phyloP scores from a whole-genome alignment of 768 basidiomycete genomes.

The Coprinopsis sp. region DNA sequence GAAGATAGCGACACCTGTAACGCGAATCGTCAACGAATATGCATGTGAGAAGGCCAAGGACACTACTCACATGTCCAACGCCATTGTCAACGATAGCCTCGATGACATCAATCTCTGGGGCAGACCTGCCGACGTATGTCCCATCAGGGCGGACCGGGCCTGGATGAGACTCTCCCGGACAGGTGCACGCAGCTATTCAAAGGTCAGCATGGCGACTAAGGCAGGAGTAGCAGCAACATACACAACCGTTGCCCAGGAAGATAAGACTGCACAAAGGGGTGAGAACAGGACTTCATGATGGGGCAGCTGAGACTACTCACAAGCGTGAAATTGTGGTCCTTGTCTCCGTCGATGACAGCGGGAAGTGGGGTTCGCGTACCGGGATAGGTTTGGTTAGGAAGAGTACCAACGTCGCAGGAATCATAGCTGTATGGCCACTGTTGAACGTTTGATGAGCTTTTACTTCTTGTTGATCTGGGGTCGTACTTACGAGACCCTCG shows the following conservation, averaged over 20 bases:
- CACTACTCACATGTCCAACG: slow-evolving; percentile 21
- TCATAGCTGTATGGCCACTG: slow-evolving; percentile 68
- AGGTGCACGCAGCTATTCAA: slow-evolving; percentile 29
- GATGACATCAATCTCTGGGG: slow-evolving; percentile 64
- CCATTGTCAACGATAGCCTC: slow-evolving; percentile 41
- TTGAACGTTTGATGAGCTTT: not conserved
- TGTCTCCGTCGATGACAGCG: slow-evolving; percentile 38
- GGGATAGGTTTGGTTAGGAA: slow-evolving; percentile 69
- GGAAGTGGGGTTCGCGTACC: slow-evolving; percentile 44
- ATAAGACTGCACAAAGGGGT: slow-evolving; percentile 40
- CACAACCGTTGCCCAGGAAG: slow-evolving; percentile 55
- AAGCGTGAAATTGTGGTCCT: slow-evolving; percentile 30
- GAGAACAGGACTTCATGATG: not conserved
- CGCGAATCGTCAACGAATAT: not conserved
- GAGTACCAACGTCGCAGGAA: slow-evolving; percentile 73
- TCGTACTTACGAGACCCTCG: slow-evolving; percentile 50
- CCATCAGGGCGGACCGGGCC: slow-evolving; percentile 40
- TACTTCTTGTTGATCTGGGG: not conserved
- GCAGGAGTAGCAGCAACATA: slow-evolving; percentile 8
- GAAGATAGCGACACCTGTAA: slow-evolving; percentile 46
- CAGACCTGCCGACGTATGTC: slow-evolving; percentile 49
- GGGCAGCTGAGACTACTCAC: slow-evolving; percentile 13
- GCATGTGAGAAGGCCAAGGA: not conserved
- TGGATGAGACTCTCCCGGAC: slow-evolving; percentile 36
- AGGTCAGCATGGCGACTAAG: not conserved